These are phyloP conservation scores for Cercospora sp. DNA, from an alignment of 2,329 filamentous ascomycete genomes.

Conservation along the genomic window DNA sequence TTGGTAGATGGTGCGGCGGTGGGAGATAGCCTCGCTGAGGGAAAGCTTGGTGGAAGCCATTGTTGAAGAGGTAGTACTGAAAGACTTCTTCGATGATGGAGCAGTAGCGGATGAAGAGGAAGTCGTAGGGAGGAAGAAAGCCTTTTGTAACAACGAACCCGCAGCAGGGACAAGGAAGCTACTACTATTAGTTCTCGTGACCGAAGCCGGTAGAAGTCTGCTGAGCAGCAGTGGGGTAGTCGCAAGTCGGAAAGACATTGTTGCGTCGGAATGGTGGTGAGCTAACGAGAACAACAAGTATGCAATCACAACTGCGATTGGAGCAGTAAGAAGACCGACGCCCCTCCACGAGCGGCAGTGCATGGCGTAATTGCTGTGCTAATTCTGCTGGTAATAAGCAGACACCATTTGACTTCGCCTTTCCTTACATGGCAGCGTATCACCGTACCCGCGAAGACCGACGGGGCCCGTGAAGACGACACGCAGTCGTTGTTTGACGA, in stretches of 20 bases:
- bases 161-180: background rate
- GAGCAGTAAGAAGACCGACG: background rate
- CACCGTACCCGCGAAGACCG: background rate
- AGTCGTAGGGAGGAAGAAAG: background rate
- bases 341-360: background rate
- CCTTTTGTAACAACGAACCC: background rate
- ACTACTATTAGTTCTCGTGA: background rate
- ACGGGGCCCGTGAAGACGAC: background rate
- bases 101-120: background rate
- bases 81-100: background rate
- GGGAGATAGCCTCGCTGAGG: slow-evolving; percentile 65
- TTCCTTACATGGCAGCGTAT: background rate
- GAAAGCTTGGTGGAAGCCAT: slow-evolving; percentile 42
- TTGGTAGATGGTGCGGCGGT: slow-evolving; percentile 60
- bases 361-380: background rate
- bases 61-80: slow-evolving; percentile 25
- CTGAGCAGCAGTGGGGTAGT: slow-evolving; percentile 1
- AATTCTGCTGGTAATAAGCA: background rate
- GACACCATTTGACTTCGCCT: background rate
- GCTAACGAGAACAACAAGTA: background rate
- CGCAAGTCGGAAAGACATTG: background rate
- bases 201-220: slow-evolving; percentile 4
- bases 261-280: background rate
- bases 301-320: background rate
- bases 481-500: background rate